Conservation (phyloP, 768 basidiomycete genomes). For the Hemileccinum rubropunctum region DNA sequence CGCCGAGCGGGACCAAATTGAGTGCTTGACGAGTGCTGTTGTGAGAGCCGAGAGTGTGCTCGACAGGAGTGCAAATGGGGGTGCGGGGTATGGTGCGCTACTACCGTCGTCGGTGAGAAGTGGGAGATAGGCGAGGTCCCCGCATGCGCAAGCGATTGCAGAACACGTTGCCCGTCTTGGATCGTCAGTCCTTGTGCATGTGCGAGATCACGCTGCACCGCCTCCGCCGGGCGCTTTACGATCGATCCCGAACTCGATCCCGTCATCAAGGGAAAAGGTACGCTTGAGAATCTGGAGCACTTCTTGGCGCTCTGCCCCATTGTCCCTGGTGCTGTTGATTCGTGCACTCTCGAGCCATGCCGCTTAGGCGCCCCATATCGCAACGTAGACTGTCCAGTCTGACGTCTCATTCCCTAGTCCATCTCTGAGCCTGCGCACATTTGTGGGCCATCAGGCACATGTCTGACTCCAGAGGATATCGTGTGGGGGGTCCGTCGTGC, state of each 20-base stretch:
- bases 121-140: conserved; percentile 53
- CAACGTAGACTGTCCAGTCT: conserved; percentile 31
- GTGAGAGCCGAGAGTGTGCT: conserved; percentile 51
- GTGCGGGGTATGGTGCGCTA: conserved; percentile 35
- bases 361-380: conserved; percentile 40
- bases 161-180: conserved; percentile 7
- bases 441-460: conserved; percentile 68
- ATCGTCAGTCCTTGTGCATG: background rate
- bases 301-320: conserved; percentile 57
- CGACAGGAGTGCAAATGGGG: conserved; percentile 65
- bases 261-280: conserved; percentile 36
- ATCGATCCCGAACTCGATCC: conserved; percentile 36
- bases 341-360: conserved; percentile 77
- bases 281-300: conserved; percentile 33
- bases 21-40: conserved; percentile 47
- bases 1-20: conserved; percentile 43
- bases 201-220: conserved; percentile 31
- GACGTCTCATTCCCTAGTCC: conserved; percentile 31
- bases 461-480: conserved; percentile 90
- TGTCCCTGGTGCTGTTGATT: conserved; percentile 67
- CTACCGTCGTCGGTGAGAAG: conserved; percentile 33
- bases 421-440: conserved; percentile 43
- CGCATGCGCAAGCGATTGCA: conserved; percentile 33
- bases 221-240: conserved; percentile 34
- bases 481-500: conserved; percentile 90